These are phyloP conservation scores for Trichophaea hybrida DNA, from an alignment of 2,329 filamentous ascomycete species.

Conservation along the genomic window DNA sequence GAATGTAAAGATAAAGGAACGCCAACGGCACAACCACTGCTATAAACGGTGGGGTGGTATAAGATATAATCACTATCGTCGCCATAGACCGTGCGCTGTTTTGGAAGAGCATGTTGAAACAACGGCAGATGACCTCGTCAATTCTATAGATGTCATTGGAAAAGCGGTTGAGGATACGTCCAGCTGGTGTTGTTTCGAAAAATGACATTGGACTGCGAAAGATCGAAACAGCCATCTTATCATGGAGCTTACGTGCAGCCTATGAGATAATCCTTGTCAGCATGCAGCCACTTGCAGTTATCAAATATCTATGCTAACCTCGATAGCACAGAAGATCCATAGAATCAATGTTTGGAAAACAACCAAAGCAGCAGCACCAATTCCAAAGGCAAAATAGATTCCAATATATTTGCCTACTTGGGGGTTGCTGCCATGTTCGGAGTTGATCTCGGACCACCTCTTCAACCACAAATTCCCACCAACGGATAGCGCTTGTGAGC, in stretches of 20 bases:
- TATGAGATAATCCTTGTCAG: slow-evolving; percentile 31
- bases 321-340: slow-evolving; percentile 99
- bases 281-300: slow-evolving; percentile 7
- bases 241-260: slow-evolving; percentile 90
- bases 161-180: slow-evolving; percentile 92
- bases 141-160: slow-evolving; percentile 66
- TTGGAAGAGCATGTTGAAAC: slow-evolving; percentile 91
- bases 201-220: slow-evolving; percentile 98
- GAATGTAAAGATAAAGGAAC: slow-evolving; percentile 76
- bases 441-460: slow-evolving; percentile 73
- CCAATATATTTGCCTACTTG: slow-evolving; percentile 81
- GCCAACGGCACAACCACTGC: slow-evolving; percentile 67
- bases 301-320: slow-evolving; percentile 42
- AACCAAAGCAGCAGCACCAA: slow-evolving; percentile 71
- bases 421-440: slow-evolving; percentile 50
- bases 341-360: slow-evolving; percentile 86
- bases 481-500: slow-evolving; percentile 68
- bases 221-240: slow-evolving; percentile 92
- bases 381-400: slow-evolving; percentile 86
- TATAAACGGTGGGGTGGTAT: slow-evolving; percentile 66
- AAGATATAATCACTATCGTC: slow-evolving; percentile 73
- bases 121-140: slow-evolving; percentile 85
- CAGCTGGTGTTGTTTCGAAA: slow-evolving; percentile 92
- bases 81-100: slow-evolving; percentile 63
- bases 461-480: slow-evolving; percentile 86